Conservation (phyloP, 2,329 filamentous ascomycete genomes). For the Fusarium euwallaceae region DNA sequence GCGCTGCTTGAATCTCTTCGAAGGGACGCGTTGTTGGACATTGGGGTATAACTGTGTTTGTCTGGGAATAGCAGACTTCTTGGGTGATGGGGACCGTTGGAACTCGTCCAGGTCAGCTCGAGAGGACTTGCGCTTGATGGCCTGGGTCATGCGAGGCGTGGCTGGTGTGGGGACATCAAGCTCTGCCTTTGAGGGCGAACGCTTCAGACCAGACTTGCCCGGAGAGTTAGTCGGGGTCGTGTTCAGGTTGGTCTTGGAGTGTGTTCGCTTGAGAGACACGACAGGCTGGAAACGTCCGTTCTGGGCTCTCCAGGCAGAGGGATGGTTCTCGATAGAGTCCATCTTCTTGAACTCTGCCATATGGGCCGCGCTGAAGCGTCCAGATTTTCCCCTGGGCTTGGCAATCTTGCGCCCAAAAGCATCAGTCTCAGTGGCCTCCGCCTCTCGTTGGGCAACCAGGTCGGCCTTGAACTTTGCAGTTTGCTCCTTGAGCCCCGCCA, state of each 20-base stretch:
- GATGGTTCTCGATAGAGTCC: conserved; percentile 92
- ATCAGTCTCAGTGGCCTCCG: conserved; percentile 61
- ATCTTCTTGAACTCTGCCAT: conserved; percentile 95
- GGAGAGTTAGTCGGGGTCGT: conserved; percentile 51
- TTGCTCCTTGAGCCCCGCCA: conserved; percentile 78
- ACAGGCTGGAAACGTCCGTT: conserved; percentile 66
- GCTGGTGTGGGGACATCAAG: conserved; percentile 65
- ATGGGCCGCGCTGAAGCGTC: conserved; percentile 87
- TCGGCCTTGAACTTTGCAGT: conserved; percentile 78
- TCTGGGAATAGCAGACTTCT: conserved; percentile 41
- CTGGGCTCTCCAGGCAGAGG: conserved; percentile 79
- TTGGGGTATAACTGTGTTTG: conserved; percentile 39
- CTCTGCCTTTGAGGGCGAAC: conserved; percentile 64
- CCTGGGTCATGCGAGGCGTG: conserved; percentile 51
- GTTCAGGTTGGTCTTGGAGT: conserved; percentile 61
- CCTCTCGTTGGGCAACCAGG: conserved; percentile 72
- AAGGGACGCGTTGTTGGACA: conserved; percentile 52
- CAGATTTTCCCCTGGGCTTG: conserved; percentile 80
- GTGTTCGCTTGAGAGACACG: conserved; percentile 55
- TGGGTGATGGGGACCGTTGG: conserved; percentile 46
- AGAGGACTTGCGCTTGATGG: conserved; percentile 49
- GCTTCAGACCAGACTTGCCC: conserved; percentile 62
- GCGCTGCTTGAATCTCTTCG: conserved; percentile 79
- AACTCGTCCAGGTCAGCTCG: conserved; percentile 51
- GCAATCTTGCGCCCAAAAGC: conserved; percentile 77